Conservation (phyloP, 345 rosid genomes). For the Populus ilicifolia region DNA sequence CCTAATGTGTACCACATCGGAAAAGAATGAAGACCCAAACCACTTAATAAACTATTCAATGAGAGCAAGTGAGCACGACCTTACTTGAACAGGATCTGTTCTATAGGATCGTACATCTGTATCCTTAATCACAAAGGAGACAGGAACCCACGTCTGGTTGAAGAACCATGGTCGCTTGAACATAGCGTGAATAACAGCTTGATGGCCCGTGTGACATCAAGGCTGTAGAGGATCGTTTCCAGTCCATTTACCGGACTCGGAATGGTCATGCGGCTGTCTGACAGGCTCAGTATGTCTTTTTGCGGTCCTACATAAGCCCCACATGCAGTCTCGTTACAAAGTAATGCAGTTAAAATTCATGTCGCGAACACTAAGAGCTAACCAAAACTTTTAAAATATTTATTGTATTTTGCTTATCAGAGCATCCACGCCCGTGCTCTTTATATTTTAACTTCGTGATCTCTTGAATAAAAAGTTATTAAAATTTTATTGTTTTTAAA, state of each 20-base stretch:
- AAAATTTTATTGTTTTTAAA: too few species aligned
- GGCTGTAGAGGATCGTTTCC: conserved; percentile 4
- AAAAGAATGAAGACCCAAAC: rapidly evolving
- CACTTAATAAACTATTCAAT: too few species aligned
- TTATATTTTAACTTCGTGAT: too few species aligned
- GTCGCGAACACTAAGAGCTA: too few species aligned
- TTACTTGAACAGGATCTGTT: conserved; percentile 27
- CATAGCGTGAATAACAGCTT: not conserved
- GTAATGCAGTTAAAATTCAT: too few species aligned
- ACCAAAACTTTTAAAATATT: too few species aligned
- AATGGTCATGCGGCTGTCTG: conserved; percentile 9
- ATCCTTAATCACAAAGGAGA: not conserved
- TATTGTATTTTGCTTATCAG: too few species aligned
- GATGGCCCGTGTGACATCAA: not conserved
- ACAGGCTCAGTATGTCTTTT: not conserved
- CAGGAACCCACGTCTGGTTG: not conserved
- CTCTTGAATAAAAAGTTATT: too few species aligned
- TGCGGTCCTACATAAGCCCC: too few species aligned
- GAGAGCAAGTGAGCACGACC: rapidly evolving
- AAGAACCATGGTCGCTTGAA: not conserved
- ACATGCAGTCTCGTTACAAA: too few species aligned
- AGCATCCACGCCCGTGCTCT: too few species aligned
- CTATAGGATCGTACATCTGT: conserved; percentile 20
- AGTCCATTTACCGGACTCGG: not conserved
- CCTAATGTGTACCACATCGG: not conserved